Base-by-base conservation (phyloP, 495 filamentous ascomycete genomes). In the Pyronema omphalodes region DNA sequence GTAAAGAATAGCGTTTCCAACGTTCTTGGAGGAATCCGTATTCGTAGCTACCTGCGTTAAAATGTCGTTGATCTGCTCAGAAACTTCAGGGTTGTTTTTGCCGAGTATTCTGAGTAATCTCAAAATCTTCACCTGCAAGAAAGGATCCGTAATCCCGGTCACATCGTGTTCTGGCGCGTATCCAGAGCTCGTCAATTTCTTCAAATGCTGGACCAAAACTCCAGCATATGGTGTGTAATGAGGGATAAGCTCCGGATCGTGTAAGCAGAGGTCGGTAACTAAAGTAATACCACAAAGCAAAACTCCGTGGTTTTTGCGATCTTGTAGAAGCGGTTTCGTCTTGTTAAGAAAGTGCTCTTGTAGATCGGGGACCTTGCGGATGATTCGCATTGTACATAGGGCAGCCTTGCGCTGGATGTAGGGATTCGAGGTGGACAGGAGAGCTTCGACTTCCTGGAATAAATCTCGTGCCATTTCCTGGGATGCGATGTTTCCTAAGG, bases 311-410 rank as follows among this genome's bases (percentile, higher is more conserved):
- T 98, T 98, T 59, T 76, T 66, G 37, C 81, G 72, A 65, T 98
- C 91, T 19, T 83, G 83, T 9, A 98, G 69, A n/a, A 98, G 73
- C 17, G 81, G 75, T 58, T 91, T 83, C 29, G 88, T 83, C 67
- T 94, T 95, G 55, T 96, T 93, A 23, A 95, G 62, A 63, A 96
- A 98, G 67, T 98, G 87, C 62, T 98, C 91, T 69, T 94, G 86
- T 37, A 98, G 74, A 65, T 98, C 91, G 6, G 91, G 91, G 41
- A 96, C 93, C 68, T 98, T 98, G 58, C 88, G 80, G 70, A 88
- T 94, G 71, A 98, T 93, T 39, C 93, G 77, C 93, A 98, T 98
- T n/a, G 91, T 91, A 68, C 91, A 98, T n/a, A 98, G 76, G 6
- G 91, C 93, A 36, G 93, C 91, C 74, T 98, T 98, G 48, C 91